These are phyloP conservation scores for Bolboschoenoplectus hybrid DNA, from an alignment of 202 grass and related monocot species.

Conservation along the genomic window DNA sequence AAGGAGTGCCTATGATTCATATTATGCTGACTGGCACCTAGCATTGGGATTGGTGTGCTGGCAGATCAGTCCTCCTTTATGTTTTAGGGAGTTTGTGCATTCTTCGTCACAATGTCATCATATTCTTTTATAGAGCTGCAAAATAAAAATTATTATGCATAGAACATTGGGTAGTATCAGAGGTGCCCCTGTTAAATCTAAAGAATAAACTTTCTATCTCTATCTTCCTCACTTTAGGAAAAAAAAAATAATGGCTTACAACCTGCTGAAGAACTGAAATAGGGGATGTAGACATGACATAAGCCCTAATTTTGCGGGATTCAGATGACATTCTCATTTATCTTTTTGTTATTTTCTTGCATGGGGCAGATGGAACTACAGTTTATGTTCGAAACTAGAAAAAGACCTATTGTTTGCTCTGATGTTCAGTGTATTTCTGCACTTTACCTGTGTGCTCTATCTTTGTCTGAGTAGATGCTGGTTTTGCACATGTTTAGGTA, in stretches of 20 bases:
- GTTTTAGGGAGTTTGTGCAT: neutral
- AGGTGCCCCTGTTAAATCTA: neutral
- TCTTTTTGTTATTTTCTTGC: neutral
- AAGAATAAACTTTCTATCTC: neutral
- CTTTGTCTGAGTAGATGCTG: neutral
- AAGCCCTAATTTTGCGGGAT: neutral
- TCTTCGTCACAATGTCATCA: neutral
- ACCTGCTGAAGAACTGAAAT: neutral
- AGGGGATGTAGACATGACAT: neutral
- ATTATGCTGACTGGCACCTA: neutral
- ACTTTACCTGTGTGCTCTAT: neutral
- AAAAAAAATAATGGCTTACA: neutral
- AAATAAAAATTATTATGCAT: neutral
- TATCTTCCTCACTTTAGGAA: neutral
- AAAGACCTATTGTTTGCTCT: neutral
- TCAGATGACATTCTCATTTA: neutral
- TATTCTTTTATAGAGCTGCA: neutral
- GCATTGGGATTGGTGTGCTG: neutral
- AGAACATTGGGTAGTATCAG: neutral
- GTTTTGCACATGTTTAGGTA: constrained; percentile 54
- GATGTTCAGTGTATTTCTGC: neutral
- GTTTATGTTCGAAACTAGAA: neutral
- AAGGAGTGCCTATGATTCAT: neutral
- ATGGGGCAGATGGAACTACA: neutral
- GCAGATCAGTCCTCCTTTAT: neutral